A percentile compares a stretch with the other conserved stretches of the same genome.
Conservation (phyloP, 768 basidiomycete genomes). For the Termitomyces sp. region DNA sequence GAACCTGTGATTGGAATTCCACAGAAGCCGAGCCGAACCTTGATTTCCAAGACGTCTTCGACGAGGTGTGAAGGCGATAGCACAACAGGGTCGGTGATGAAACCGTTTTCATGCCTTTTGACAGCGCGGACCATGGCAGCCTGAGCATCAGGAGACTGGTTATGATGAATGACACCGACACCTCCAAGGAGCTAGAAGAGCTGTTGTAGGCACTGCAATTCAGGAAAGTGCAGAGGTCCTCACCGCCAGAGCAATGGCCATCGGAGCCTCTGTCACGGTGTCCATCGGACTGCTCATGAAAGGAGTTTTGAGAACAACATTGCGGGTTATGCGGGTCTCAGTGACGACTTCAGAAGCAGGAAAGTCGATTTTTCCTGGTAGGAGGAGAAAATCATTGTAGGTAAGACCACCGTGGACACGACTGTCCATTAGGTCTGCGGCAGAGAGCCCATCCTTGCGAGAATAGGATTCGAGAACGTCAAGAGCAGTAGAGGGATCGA, state of each 20-base stretch:
- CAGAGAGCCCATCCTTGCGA: slow-evolving; percentile 76
- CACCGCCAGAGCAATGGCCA: slow-evolving; percentile 92
- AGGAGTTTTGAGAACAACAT: slow-evolving; percentile 88
- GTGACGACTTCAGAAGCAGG: slow-evolving; percentile 72
- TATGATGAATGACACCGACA: slow-evolving; percentile 98
- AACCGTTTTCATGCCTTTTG: slow-evolving; percentile 98
- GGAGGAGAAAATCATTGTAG: slow-evolving; percentile 93
- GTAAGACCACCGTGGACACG: slow-evolving; percentile 86
- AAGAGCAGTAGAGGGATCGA: slow-evolving; percentile 70
- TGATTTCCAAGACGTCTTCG: slow-evolving; percentile 90
- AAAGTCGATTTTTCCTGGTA: slow-evolving; percentile 96
- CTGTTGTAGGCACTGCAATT: slow-evolving; percentile 13
- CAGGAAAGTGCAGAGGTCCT: slow-evolving; percentile 23
- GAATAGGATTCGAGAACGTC: slow-evolving; percentile 70
- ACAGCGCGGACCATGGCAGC: slow-evolving; percentile 97
- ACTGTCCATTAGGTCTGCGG: slow-evolving; percentile 85
- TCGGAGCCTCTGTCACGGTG: slow-evolving; percentile 93
- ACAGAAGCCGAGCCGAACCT: slow-evolving; percentile 87
- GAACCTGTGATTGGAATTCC: slow-evolving; percentile 96
- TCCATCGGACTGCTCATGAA: slow-evolving; percentile 99
- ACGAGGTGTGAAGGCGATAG: slow-evolving; percentile 73
- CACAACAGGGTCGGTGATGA: slow-evolving; percentile 93
- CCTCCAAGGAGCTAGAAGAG: slow-evolving; percentile 76
- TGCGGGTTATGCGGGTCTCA: slow-evolving; percentile 85
- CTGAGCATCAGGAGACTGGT: slow-evolving; percentile 78